A percentile compares a stretch with the other conserved stretches of the same genome.
Evolutionary conservation across 164 flowering plant genomes (phyloP).

Genomic region (Vitis rotundifolia): DNA sequence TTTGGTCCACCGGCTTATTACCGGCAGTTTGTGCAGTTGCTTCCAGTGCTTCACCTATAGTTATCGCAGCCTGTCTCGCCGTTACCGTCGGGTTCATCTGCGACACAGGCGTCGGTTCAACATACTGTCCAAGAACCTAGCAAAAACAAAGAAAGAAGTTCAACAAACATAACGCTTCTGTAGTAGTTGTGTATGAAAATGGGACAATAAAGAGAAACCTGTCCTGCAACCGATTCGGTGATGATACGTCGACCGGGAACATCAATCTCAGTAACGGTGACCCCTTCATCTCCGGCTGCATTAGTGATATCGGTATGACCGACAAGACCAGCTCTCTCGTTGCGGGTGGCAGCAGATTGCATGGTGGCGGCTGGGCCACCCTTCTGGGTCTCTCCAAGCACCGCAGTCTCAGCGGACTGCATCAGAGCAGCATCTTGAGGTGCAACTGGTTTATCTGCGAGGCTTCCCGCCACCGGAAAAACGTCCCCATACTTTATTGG

Average conservation of each 20-base stretch:
- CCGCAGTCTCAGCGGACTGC: constrained; percentile 45
- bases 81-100: constrained; percentile 3
- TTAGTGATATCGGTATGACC: constrained; percentile 35
- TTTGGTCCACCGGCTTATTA: constrained; percentile 46
- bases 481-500: constrained; percentile 58
- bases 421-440: constrained; percentile 58
- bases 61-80: constrained; percentile 24
- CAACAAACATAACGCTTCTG: background rate
- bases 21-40: constrained; percentile 42
- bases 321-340: constrained; percentile 48
- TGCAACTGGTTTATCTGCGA: constrained; percentile 32
- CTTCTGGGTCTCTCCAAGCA: constrained; percentile 43
- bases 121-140: constrained; percentile 50
- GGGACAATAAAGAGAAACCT: constrained; percentile 26
- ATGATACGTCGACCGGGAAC: constrained; percentile 35
- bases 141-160: background rate
- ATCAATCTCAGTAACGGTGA: constrained; percentile 40
- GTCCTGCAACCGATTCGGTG: constrained; percentile 52
- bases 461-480: constrained; percentile 45
- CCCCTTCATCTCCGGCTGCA: constrained; percentile 36
- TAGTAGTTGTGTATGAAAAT: background rate
- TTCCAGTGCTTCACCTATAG: constrained; percentile 71
- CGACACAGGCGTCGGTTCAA: constrained; percentile 22
- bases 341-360: constrained; percentile 54
- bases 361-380: constrained; percentile 53